A percentile compares a stretch with the other conserved stretches of the same genome.
phyloP scores from a whole-genome alignment of 768 basidiomycete genomes.

The Rhodotorula paludigena region DNA sequence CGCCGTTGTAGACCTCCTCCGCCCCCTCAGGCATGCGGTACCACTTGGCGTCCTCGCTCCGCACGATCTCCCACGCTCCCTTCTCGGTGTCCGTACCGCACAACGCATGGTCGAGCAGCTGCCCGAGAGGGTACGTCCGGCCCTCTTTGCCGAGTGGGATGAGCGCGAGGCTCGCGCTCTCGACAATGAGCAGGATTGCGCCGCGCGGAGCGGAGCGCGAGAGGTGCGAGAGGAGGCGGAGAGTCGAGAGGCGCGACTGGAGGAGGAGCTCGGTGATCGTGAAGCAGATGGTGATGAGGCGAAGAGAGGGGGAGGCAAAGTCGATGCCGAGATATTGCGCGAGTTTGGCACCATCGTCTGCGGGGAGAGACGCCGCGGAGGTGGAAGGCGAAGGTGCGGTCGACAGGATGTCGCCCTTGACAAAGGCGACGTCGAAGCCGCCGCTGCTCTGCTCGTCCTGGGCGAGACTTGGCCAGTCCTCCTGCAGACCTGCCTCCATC shows the following conservation, averaged over 20 bases:
- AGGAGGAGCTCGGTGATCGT: conserved; percentile 42
- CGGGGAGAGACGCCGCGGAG: background rate
- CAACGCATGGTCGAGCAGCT: conserved; percentile 35
- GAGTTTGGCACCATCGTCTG: conserved; percentile 9
- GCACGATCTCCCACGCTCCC: conserved; percentile 20
- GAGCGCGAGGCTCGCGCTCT: conserved; percentile 32
- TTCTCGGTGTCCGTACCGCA: background rate
- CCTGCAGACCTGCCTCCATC: conserved; percentile 5
- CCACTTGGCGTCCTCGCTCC: conserved; percentile 35
- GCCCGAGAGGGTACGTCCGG: conserved; percentile 29
- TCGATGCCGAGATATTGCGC: background rate
- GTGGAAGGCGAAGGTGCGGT: background rate
- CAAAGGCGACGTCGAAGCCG: conserved; percentile 20
- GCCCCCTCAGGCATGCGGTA: conserved; percentile 29
- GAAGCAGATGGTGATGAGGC: conserved; percentile 40
- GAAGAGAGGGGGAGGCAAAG: background rate
- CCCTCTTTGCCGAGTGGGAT: conserved; percentile 33
- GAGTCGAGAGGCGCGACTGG: conserved; percentile 36
- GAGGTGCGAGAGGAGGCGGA: conserved; percentile 37
- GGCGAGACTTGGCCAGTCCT: conserved; percentile 3
- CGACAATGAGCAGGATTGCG: conserved; percentile 39
- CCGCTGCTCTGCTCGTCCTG: conserved; percentile 1
- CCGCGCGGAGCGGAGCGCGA: conserved; percentile 1
- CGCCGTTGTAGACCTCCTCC: conserved; percentile 28
- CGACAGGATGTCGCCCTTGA: conserved; percentile 17